Conservation (phyloP, 805 yeast genomes). For the Yarrowia keelungensis region DNA sequence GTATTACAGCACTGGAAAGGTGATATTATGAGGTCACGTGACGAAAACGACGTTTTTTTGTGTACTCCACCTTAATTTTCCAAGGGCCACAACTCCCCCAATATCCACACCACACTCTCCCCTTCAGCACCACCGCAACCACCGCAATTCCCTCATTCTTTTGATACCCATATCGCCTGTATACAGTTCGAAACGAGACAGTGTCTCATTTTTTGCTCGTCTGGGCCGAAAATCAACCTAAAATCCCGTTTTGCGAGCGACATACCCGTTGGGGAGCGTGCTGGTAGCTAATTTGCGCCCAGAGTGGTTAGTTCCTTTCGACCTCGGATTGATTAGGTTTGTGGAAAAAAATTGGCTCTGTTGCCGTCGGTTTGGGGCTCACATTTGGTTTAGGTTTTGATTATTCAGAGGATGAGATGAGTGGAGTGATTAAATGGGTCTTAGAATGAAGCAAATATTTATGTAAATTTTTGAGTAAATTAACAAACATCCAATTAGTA, state of each 20-base stretch:
- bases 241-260: not conserved
- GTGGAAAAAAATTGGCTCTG: constrained; percentile 7
- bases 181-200: not conserved
- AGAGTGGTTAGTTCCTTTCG: not conserved
- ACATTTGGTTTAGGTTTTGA: not conserved
- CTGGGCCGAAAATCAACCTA: not conserved
- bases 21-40: too few relatives aligned
- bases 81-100: too few relatives aligned
- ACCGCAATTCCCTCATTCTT: not conserved
- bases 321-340: not conserved
- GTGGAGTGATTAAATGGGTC: too few relatives aligned
- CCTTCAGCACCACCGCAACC: not conserved
- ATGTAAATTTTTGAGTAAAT: too few relatives aligned
- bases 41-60: too few relatives aligned
- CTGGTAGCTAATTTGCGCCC: not conserved
- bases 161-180: not conserved
- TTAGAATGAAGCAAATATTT: too few relatives aligned
- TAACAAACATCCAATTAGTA: too few relatives aligned
- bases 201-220: not conserved
- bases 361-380: constrained; percentile 12
- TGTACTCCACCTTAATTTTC: not conserved
- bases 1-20: not conserved
- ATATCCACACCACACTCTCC: too few relatives aligned
- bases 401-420: not conserved
- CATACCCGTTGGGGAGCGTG: not conserved